Conservation (phyloP, 2,329 filamentous ascomycete species). For the Fusarium buxicola region DNA sequence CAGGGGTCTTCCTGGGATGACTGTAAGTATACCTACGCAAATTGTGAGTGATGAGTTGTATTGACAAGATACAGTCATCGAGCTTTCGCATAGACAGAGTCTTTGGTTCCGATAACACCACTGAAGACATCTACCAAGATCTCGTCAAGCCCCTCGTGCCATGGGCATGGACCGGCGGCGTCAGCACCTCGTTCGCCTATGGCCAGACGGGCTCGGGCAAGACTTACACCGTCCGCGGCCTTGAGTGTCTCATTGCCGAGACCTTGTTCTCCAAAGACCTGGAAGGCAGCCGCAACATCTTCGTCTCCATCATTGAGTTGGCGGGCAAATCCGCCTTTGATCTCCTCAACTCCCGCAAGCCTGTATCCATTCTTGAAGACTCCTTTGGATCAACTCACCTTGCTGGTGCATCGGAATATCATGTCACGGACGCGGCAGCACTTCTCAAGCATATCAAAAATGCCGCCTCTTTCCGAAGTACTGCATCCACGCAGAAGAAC, state of each 20-base stretch:
- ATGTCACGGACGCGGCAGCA: slow-evolving; percentile 44
- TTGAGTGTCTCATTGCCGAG: slow-evolving; percentile 56
- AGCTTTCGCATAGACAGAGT: slow-evolving; percentile 52
- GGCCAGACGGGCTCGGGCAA: slow-evolving; percentile 63
- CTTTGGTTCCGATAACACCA: slow-evolving; percentile 51
- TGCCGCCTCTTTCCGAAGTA: slow-evolving; percentile 55
- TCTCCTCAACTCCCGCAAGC: slow-evolving; percentile 55
- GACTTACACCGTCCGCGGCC: slow-evolving; percentile 56
- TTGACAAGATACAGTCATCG: slow-evolving; percentile 45
- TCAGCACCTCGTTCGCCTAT: slow-evolving; percentile 62
- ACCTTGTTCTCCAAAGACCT: slow-evolving; percentile 47
- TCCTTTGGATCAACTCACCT: slow-evolving; percentile 58
- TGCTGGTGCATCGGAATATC: slow-evolving; percentile 56
- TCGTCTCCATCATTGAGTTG: slow-evolving; percentile 54
- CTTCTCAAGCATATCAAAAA: slow-evolving; percentile 51
- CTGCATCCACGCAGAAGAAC: slow-evolving; percentile 59
- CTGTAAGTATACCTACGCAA: slow-evolving; percentile 31
- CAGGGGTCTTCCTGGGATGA: slow-evolving; percentile 48
- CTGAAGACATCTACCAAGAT: slow-evolving; percentile 55
- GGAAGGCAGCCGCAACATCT: slow-evolving; percentile 47
- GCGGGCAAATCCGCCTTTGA: slow-evolving; percentile 53
- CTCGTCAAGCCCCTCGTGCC: slow-evolving; percentile 57
- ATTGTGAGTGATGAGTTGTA: too few species aligned
- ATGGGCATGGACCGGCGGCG: slow-evolving; percentile 59
- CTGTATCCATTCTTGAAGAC: slow-evolving; percentile 59